Evolutionary conservation across 768 basidiomycete species (phyloP), one percentile per base, ranked within the genome.

Genomic region (Lentinula boryana): DNA sequence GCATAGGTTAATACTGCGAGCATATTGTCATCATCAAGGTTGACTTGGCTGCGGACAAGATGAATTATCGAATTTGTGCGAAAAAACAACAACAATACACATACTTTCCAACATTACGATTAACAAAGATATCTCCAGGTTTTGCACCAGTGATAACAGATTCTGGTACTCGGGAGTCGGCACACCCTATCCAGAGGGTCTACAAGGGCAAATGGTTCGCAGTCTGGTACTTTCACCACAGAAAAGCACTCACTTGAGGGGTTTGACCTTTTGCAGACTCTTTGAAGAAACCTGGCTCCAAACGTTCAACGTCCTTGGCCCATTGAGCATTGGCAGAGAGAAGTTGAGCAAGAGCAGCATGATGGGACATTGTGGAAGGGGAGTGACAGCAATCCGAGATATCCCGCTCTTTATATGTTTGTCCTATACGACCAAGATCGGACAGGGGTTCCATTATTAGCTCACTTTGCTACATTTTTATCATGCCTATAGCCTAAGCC

Each of bases 81-180:
- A 56, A n/a, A 52, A 58, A 27, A n/a, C n/a, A 32, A 27, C 23
- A 4, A 36, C 2, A 40, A 44, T 13, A 1, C 7, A 73, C 85
- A 60, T 65, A 91, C 88, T 96, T 95, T 57, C 92, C 93, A 64
- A 95, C 87, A 72, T 95, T 95, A 51, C 93, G 78, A 72, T 93
- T 86, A 32, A 88, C 85, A 67, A 95, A 95, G 62, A 91, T 83
- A 48, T 88, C 87, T 57, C 93, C 94, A 0, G 93, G 93, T 63
- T 79, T 79, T 8, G 84, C 76, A 38, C 77, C 83, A 38, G 85
- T 86, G 60, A 90, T 75, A 64, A 90, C 86, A 38, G 84, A 84
- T 70, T 93, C 92, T 18, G 91, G 91, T 2, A 93, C 89, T 63
- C 93, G 80, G 10, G 91, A 94, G 71, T 95, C 93, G 40, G 91